Base-by-base conservation (phyloP, 78 protist species). In the Dictyostelium purpureum region DNA sequence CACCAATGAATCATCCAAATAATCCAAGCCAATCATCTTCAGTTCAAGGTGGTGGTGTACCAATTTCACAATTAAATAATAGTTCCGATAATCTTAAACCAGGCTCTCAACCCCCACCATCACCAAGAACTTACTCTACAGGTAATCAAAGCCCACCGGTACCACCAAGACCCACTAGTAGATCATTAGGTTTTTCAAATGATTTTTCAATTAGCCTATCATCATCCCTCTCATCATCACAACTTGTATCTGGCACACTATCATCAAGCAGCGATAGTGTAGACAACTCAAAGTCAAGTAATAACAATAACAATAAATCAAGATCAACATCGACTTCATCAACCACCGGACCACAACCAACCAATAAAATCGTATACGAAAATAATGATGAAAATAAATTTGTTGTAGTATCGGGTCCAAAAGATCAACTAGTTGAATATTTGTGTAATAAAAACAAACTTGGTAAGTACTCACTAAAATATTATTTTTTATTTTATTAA, bases 341-440 rank as follows among this genome's bases (percentile, higher is more conserved):
- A 24, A 26, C 69, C 52, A 18, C 54, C 1, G 19, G 71, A 26
- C 4, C 54, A 56, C 26, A 43, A 35, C 26, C 49, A 7, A 28
- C 16, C 11, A 18, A 28, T 2, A 59, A 65, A 65, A 21, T 85
- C 56, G 31, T 33, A 12, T 85, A 54, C 37, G 91, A 85, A 59
- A 54, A 31, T 14, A 51, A 33, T 33, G 91, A 85, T 0, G 82
- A 57, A 4, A 70, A 73, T 33, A 70, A 42, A 61, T 73, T 47
- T 31, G 35, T 38, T 28, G 81, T 85, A 9, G 51, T 85, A 40
- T 70, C 91, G 19, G 91, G 91, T 40, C 71, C 56, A 35, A 85
- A 85, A 59, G 65, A 73, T 26, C 91, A 85, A 47, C 37, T 85
- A 10, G n/a, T 85, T 2, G 91, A 85, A 45, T 59, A 70, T 45